Base-by-base conservation (phyloP, 768 basidiomycete species). In the Mycena galopus region DNA sequence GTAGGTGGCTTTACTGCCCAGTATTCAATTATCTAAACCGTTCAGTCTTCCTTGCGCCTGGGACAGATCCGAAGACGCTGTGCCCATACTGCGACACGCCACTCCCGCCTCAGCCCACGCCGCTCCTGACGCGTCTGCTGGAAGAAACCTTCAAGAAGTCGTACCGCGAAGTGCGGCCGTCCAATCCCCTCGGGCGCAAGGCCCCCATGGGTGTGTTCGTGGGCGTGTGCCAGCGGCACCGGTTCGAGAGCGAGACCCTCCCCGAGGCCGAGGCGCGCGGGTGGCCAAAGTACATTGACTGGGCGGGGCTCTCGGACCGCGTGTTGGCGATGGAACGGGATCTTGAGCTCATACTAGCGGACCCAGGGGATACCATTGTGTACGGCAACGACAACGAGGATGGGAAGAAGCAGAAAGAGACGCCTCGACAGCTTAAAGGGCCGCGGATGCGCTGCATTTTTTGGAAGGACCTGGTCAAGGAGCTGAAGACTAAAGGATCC, bases 51-150 rank as follows among this genome's bases (percentile, higher is more conserved):
- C 79, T 89, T 30, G 85, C 86, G 39, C 82, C 87, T 3, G 74
- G 79, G 23, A 82, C 85, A 8, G 94, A 96, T 74, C 94, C 94
- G 14, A 85, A 84, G 8, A 91, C 85, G 1, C 81, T 95, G 3
- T 96, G 95, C 77, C 94, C 95, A 0, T 96, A 92, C 79, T 96
- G 95, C 73, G 95, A 96, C 75, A 87, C 88, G 23, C 87, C 83
- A 0, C 84, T 95, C 14, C 95, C 95, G 0, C 69, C 84, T 2
- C 81, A 84, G 4, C 92, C 92, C 6, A 92, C 94, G 0, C 87
- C 90, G 1, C 81, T 86, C 27, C 84, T 96, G 33, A 76, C 77
- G n/a, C 82, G 82, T 7, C 84, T 96, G 23, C 83, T 95, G 16
- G 79, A 82, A 2, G 79, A 82, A 2, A 88, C 90, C 1, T 83